phyloP scores from a whole-genome alignment of 371 early-diverging fungal genomes.

The Rhizopus sp. region DNA sequence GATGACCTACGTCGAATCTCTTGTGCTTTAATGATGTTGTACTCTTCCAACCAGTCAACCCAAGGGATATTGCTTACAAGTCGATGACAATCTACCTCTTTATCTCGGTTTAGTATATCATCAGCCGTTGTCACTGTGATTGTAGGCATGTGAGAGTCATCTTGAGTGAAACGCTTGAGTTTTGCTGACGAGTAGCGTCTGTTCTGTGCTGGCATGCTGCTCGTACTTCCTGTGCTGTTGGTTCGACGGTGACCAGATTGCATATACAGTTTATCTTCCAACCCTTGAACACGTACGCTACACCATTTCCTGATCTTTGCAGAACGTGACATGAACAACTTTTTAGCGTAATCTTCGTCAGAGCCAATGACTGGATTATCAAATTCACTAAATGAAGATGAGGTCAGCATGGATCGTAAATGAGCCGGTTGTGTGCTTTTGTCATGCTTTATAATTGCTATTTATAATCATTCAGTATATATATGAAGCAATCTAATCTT shows the following conservation, averaged over 20 bases:
- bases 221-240: slow-evolving; percentile 13
- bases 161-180: slow-evolving; percentile 13
- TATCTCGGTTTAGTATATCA: not conserved
- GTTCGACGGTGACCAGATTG: slow-evolving; percentile 7
- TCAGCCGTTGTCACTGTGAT: slow-evolving; percentile 39
- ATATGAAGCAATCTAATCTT: not conserved
- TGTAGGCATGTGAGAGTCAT: slow-evolving; percentile 37
- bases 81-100: slow-evolving; percentile 2
- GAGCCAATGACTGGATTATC: slow-evolving; percentile 11
- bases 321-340: slow-evolving; percentile 44
- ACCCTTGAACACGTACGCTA: slow-evolving; percentile 4
- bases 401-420: slow-evolving; percentile 10
- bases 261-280: slow-evolving; percentile 5
- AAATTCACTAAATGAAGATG: slow-evolving; percentile 19
- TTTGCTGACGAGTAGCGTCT: slow-evolving; percentile 14
- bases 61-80: slow-evolving; percentile 41
- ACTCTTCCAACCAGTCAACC: slow-evolving; percentile 61
- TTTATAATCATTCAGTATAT: not conserved
- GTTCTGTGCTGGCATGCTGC: not conserved
- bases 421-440: slow-evolving; percentile 2
- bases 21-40: slow-evolving; percentile 34
- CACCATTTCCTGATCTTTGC: slow-evolving; percentile 50
- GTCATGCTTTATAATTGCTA: slow-evolving; percentile 6
- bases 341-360: slow-evolving; percentile 37
- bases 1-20: slow-evolving; percentile 32